Conservation (phyloP, 805 yeast genomes). For the Ogataea methylovora region DNA sequence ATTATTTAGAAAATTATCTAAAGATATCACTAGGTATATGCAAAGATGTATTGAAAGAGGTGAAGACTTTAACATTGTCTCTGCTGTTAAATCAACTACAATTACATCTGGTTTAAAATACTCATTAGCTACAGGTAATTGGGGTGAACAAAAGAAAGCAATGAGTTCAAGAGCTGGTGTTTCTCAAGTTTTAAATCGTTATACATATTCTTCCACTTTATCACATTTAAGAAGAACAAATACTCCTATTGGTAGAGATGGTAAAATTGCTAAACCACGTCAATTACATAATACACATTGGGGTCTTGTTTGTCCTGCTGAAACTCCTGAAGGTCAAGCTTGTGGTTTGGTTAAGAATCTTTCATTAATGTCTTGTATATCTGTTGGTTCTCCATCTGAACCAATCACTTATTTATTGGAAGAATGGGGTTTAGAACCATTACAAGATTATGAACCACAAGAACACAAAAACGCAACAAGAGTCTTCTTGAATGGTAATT, state of each 20-base stretch:
- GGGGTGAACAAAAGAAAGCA: constrained; percentile 99
- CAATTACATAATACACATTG: constrained; percentile 98
- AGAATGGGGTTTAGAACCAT: constrained; percentile 99
- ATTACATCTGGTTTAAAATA: constrained; percentile 96
- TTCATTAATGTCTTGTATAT: constrained; percentile 93
- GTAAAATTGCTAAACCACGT: constrained; percentile 97
- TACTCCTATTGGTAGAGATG: constrained; percentile 99
- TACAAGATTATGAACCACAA: constrained; percentile 92
- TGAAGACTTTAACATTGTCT: constrained; percentile 90
- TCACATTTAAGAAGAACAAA: constrained; percentile 98
- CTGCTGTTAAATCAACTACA: constrained; percentile 95
- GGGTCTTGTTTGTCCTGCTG: constrained; percentile 99
- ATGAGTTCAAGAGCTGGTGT: constrained; percentile 99
- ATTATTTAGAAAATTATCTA: constrained; percentile 88
- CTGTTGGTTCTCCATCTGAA: constrained; percentile 96
- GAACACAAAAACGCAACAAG: constrained; percentile 87
- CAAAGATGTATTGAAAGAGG: constrained; percentile 98
- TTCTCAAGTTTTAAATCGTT: constrained; percentile 95
- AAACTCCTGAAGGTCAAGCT: constrained; percentile 99
- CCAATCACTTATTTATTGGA: constrained; percentile 89
- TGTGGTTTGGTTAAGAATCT: constrained; percentile 98
- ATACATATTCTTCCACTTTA: constrained; percentile 96
- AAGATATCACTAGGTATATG: constrained; percentile 96
- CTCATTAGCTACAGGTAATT: constrained; percentile 98
- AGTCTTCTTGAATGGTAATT: constrained; percentile 96